These are phyloP conservation scores for Phytopythium cucurbitacearum DNA, from an alignment of 352 stramenopile genomes.

Conservation along the genomic window DNA sequence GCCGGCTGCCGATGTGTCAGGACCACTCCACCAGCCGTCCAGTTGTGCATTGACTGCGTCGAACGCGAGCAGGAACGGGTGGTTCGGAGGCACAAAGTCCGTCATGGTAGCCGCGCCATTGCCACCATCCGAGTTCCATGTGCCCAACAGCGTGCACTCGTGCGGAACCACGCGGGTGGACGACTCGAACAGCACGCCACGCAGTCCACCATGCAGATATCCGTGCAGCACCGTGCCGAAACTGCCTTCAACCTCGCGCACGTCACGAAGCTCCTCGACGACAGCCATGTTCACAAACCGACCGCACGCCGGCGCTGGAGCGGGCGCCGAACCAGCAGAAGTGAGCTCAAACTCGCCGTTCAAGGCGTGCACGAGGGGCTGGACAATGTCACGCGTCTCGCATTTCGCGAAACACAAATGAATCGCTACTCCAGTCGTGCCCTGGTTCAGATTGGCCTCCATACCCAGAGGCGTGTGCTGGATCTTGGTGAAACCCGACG, in stretches of 20 bases:
- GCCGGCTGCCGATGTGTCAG: slow-evolving; percentile 24
- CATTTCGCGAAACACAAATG: slow-evolving; percentile 71
- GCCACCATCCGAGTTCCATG: slow-evolving; percentile 49
- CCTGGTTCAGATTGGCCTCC: slow-evolving; percentile 85
- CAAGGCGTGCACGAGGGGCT: slow-evolving; percentile 52
- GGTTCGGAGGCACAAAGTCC: slow-evolving; percentile 60
- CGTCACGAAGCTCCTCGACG: slow-evolving; percentile 41
- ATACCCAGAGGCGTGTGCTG: slow-evolving; percentile 84
- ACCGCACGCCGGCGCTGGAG: slow-evolving; percentile 28
- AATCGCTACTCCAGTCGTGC: slow-evolving; percentile 67
- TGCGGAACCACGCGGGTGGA: slow-evolving; percentile 10
- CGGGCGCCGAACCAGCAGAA: slow-evolving; percentile 21
- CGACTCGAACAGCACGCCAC: slow-evolving; percentile 43
- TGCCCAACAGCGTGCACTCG: slow-evolving; percentile 40
- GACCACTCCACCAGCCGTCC: slow-evolving; percentile 74
- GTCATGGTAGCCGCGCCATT: slow-evolving; percentile 39
- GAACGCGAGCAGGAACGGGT: slow-evolving; percentile 60
- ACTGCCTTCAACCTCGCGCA: slow-evolving; percentile 53
- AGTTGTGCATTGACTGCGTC: slow-evolving; percentile 50
- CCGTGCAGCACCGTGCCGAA: slow-evolving; percentile 74
- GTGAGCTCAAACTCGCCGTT: slow-evolving; percentile 75
- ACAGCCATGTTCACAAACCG: slow-evolving; percentile 63
- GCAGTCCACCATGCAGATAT: slow-evolving; percentile 52
- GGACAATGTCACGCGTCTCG: slow-evolving; percentile 39
- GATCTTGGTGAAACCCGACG: slow-evolving; percentile 76